Evolutionary conservation across 2,329 filamentous ascomycete genomes (phyloP).

Genomic region (Xylariales sp.): DNA sequence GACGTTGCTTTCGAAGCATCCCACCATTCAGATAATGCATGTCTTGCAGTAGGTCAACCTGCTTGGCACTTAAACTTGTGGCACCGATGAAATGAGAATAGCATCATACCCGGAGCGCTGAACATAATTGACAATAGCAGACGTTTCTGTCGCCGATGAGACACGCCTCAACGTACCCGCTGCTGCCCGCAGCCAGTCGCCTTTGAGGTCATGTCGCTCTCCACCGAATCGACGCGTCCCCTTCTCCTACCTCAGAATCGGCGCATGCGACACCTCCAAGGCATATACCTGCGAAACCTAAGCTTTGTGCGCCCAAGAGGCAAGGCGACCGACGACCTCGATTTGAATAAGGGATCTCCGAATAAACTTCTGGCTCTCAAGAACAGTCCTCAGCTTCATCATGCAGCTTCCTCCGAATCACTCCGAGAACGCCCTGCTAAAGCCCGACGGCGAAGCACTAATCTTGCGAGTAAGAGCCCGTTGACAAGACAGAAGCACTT

Average conservation of each 20-base stretch:
- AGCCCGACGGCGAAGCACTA: slow-evolving; percentile 44
- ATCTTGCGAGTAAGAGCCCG: slow-evolving; percentile 41
- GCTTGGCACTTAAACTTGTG: too few species aligned
- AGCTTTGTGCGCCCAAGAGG: slow-evolving; percentile 55
- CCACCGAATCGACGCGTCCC: slow-evolving; percentile 10
- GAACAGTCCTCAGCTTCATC: slow-evolving; percentile 40
- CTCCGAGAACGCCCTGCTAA: slow-evolving; percentile 33
- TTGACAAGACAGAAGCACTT: slow-evolving; percentile 65
- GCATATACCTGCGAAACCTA: slow-evolving; percentile 82
- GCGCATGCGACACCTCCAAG: slow-evolving; percentile 80
- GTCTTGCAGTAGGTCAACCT: too few species aligned
- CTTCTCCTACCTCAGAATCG: slow-evolving; percentile 67
- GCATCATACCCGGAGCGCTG: too few species aligned
- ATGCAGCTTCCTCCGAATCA: slow-evolving; percentile 52
- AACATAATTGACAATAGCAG: too few species aligned
- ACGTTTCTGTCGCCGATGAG: slow-evolving; percentile 1
- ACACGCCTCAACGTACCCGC: background rate
- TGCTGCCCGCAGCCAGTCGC: too few species aligned
- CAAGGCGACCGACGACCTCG: slow-evolving; percentile 75
- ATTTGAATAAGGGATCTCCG: slow-evolving; percentile 64
- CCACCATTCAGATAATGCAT: too few species aligned
- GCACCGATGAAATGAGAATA: too few species aligned
- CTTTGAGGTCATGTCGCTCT: slow-evolving; percentile 11
- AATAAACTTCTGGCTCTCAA: slow-evolving; percentile 58
- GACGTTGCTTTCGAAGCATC: too few species aligned